phyloP scores from a whole-genome alignment of 2,329 filamentous ascomycete genomes.

The Arthrobotrys iridis region DNA sequence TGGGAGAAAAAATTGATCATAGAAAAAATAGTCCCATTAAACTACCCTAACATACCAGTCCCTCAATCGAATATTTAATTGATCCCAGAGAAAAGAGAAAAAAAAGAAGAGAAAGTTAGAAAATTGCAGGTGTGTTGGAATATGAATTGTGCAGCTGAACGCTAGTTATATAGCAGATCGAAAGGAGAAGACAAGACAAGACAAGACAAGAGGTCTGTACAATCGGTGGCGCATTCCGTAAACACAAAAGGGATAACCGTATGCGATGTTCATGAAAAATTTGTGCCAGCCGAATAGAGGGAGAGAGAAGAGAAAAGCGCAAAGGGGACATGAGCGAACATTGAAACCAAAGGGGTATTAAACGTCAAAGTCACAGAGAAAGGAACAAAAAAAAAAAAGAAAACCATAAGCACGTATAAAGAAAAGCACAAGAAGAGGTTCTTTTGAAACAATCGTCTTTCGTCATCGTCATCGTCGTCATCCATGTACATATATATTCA shows the following conservation, averaged over 20 bases:
- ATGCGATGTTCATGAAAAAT: background rate
- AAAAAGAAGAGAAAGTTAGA: background rate
- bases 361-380: background rate
- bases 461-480: no score
- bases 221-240: constrained; percentile 1
- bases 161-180: background rate
- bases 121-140: no score
- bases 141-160: no score
- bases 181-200: background rate
- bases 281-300: background rate
- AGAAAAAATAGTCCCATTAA: background rate
- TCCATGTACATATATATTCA: background rate
- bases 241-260: background rate
- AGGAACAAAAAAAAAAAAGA: background rate
- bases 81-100: background rate
- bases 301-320: background rate
- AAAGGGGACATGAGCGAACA: background rate
- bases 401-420: background rate
- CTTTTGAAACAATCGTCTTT: constrained; percentile 1
- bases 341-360: constrained; percentile 19
- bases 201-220: background rate
- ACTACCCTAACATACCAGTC: background rate
- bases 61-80: background rate
- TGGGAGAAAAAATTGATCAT: no score
- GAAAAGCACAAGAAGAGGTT: background rate